These are phyloP conservation scores for Sporothrix globosa DNA, from an alignment of 2,329 filamentous ascomycete genomes.

Conservation along the genomic window DNA sequence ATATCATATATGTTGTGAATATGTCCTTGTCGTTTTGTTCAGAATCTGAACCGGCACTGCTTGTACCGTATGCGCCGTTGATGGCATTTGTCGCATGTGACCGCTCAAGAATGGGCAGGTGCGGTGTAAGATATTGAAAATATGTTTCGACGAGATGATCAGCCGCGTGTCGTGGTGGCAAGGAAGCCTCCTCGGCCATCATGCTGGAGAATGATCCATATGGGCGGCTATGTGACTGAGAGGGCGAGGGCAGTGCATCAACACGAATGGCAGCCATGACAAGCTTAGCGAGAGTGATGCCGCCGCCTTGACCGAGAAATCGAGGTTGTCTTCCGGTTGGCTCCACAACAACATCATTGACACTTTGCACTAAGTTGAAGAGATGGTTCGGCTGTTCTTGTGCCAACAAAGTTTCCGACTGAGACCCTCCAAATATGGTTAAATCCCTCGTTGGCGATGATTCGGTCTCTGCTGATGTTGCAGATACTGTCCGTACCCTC, in stretches of 20 bases:
- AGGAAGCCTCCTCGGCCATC: slow-evolving; percentile 1
- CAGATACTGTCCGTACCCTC: background rate
- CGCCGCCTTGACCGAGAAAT: slow-evolving; percentile 15
- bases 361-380: slow-evolving; percentile 1
- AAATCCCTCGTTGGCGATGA: background rate
- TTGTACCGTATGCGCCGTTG: background rate
- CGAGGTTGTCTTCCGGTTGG: background rate
- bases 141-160: slow-evolving; percentile 15
- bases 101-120: slow-evolving; percentile 5
- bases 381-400: background rate
- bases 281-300: slow-evolving; percentile 10
- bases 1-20: slow-evolving; percentile 14
- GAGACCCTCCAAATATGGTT: background rate
- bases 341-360: slow-evolving; percentile 9
- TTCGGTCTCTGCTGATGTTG: background rate
- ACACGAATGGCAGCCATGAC: slow-evolving; percentile 19
- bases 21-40: background rate
- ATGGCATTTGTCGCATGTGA: background rate
- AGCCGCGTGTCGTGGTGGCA: background rate
- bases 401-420: too few species aligned
- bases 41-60: too few species aligned
- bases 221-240: background rate
- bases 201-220: slow-evolving; percentile 10
- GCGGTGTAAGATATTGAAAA: background rate
- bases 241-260: background rate